phyloP scores from a whole-genome alignment of 164 flowering plant species.

The Piper longum region DNA sequence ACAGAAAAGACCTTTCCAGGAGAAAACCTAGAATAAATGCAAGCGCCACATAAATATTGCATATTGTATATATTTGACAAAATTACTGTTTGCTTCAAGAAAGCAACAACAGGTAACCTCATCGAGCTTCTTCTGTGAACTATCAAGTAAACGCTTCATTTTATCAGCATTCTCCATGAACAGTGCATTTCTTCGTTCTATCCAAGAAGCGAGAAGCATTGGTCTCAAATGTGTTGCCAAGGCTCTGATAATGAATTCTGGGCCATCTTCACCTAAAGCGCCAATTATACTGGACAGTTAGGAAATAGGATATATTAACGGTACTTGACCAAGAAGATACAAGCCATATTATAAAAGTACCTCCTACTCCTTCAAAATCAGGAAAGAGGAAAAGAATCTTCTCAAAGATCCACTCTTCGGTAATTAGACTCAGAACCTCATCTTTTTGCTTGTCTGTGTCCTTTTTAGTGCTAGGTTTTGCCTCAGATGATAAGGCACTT shows the following conservation, averaged over 20 bases:
- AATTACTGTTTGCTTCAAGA: background rate
- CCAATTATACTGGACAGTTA: slow-evolving; percentile 1
- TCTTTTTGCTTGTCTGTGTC: slow-evolving; percentile 30
- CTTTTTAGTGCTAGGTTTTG: slow-evolving; percentile 43
- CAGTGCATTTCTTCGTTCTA: slow-evolving; percentile 58
- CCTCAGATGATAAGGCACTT: slow-evolving; percentile 32
- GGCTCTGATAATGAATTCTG: slow-evolving; percentile 34
- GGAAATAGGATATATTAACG: slow-evolving; percentile 1
- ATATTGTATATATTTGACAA: no score
- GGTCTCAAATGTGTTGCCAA: slow-evolving; percentile 70
- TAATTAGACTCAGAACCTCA: slow-evolving; percentile 28
- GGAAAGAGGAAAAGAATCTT: slow-evolving; percentile 46
- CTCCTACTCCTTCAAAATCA: slow-evolving; percentile 82
- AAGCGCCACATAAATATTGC: no score
- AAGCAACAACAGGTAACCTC: slow-evolving; percentile 40
- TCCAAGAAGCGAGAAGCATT: slow-evolving; percentile 56
- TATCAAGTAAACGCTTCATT: slow-evolving; percentile 51
- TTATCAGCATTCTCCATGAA: slow-evolving; percentile 68
- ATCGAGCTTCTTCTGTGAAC: slow-evolving; percentile 69
- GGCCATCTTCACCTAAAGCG: slow-evolving; percentile 48
- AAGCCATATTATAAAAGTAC: slow-evolving; percentile 6
- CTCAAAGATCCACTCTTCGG: slow-evolving; percentile 65
- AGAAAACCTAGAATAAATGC: no score
- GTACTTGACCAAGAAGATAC: background rate
- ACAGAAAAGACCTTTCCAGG: no score